phyloP scores from a whole-genome alignment of 345 rosid species.

The Bruguiera sexangula region DNA sequence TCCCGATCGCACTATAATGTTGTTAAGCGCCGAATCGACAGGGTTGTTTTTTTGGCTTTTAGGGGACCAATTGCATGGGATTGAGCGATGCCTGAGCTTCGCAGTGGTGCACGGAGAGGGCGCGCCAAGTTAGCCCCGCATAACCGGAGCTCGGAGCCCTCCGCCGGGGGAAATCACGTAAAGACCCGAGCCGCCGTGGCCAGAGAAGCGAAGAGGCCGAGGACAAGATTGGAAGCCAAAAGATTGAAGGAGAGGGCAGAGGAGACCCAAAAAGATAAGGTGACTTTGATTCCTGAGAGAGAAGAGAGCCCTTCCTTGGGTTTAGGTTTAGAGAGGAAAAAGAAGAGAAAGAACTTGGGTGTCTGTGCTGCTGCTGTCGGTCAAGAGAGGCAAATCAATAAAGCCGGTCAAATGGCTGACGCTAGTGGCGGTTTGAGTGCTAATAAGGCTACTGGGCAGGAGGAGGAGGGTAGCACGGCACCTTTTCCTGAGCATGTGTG shows the following conservation, averaged over 20 bases:
- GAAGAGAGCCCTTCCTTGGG: background rate
- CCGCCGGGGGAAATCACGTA: conserved; percentile 16
- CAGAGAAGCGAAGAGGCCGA: conserved; percentile 33
- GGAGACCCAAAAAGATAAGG: conserved; percentile 32
- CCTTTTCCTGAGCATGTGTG: conserved; percentile 28
- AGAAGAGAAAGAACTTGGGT: conserved; percentile 6
- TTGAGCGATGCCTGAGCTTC: conserved; percentile 34
- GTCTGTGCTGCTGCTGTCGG: conserved; percentile 1
- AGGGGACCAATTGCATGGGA: conserved; percentile 19
- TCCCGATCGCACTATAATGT: conserved; percentile 19
- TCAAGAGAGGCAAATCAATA: background rate
- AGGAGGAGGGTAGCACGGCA: conserved; percentile 29
- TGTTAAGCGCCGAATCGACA: conserved; percentile 5
- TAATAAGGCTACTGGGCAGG: conserved; percentile 24
- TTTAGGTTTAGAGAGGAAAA: conserved; percentile 7
- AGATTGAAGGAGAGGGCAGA: conserved; percentile 36
- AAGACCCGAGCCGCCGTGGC: conserved; percentile 43
- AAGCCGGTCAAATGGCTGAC: conserved; percentile 20
- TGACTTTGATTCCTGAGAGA: conserved; percentile 4
- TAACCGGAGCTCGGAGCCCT: conserved; percentile 21
- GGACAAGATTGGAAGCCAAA: conserved; percentile 53
- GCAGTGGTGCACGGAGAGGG: conserved; percentile 23
- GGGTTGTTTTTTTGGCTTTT: conserved; percentile 1
- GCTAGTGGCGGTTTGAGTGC: conserved; percentile 36
- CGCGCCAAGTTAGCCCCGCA: conserved; percentile 64